Percentiles rank a stretch among this genome's conserved stretches.
Evolutionary conservation across 2,329 filamentous ascomycete genomes (phyloP).

Genomic region (Nemania diffusa): DNA sequence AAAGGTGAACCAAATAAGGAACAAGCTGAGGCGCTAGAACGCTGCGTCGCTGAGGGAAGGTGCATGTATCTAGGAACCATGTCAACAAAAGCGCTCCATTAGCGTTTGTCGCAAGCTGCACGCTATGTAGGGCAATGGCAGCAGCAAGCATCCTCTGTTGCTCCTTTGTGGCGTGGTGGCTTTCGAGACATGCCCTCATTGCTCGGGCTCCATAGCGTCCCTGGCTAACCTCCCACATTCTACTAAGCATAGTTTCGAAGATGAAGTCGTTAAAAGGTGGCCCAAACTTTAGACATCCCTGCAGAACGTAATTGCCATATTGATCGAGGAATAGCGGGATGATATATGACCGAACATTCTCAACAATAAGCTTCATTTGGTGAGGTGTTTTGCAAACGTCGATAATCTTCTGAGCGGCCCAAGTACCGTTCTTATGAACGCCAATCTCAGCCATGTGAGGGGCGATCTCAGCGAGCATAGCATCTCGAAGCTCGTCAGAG

Average conservation of each 20-base stretch:
- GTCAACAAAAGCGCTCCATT: slow-evolving; percentile 94
- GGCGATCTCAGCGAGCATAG: slow-evolving; percentile 88
- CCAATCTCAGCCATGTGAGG: slow-evolving; percentile 96
- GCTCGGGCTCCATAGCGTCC: slow-evolving; percentile 94
- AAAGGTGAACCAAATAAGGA: slow-evolving; percentile 91
- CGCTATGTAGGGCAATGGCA: slow-evolving; percentile 94
- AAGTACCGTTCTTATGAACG: slow-evolving; percentile 98
- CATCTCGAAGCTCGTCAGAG: slow-evolving; percentile 87
- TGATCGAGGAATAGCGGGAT: slow-evolving; percentile 95
- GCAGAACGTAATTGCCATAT: slow-evolving; percentile 97
- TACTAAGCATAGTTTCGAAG: slow-evolving; percentile 95
- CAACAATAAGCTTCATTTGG: slow-evolving; percentile 86
- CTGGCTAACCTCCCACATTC: slow-evolving; percentile 92
- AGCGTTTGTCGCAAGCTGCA: slow-evolving; percentile 93
- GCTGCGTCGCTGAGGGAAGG: slow-evolving; percentile 88
- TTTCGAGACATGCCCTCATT: slow-evolving; percentile 96
- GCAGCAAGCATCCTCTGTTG: slow-evolving; percentile 96
- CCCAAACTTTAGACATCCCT: slow-evolving; percentile 94
- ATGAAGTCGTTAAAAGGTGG: slow-evolving; percentile 94
- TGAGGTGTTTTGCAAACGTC: slow-evolving; percentile 87
- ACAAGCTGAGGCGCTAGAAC: slow-evolving; percentile 92
- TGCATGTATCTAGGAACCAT: slow-evolving; percentile 98
- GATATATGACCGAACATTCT: slow-evolving; percentile 85
- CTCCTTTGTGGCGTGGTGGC: slow-evolving; percentile 92
- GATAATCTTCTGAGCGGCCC: slow-evolving; percentile 99